A percentile compares a stretch with the other conserved stretches of the same genome.
phyloP scores from a whole-genome alignment of 345 rosid genomes.

The Acer yangbiense region DNA sequence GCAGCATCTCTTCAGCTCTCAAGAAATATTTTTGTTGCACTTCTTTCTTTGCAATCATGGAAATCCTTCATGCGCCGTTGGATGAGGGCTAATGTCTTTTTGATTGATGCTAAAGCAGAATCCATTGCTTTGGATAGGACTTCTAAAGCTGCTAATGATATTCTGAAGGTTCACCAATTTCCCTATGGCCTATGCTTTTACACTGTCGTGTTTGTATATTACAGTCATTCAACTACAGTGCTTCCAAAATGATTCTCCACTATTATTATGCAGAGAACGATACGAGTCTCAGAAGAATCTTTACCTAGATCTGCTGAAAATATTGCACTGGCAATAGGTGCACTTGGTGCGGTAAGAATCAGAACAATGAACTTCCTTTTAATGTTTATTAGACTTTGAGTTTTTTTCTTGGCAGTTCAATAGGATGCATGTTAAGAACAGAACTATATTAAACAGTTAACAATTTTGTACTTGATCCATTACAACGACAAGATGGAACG shows the following conservation, averaged over 20 bases:
- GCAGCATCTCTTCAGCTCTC: conserved; percentile 79
- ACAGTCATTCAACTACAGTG: background rate
- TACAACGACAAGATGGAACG: background rate
- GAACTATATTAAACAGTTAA: background rate
- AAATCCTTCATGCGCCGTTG: conserved; percentile 82
- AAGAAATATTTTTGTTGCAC: conserved; percentile 74
- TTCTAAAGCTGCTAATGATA: conserved; percentile 77
- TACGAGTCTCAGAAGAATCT: conserved; percentile 67
- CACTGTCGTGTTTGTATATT: background rate
- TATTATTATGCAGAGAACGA: conserved; percentile 51
- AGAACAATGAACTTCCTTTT: conserved; percentile 12
- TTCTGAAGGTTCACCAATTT: conserved; percentile 65
- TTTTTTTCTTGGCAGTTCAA: conserved; percentile 1
- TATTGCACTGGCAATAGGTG: conserved; percentile 82
- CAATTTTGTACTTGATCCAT: background rate
- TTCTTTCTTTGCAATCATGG: conserved; percentile 89
- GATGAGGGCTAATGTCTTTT: conserved; percentile 62
- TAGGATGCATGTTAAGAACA: background rate
- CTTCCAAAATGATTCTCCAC: conserved; percentile 8
- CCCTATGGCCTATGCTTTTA: conserved; percentile 18
- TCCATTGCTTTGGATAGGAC: conserved; percentile 51
- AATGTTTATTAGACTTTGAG: background rate
- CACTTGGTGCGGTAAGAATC: conserved; percentile 67
- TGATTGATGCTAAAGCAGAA: conserved; percentile 46
- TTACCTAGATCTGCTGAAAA: conserved; percentile 90